A percentile compares a stretch with the other conserved stretches of the same genome.
These are phyloP conservation scores for Penicillium psychrofluorescens DNA, from an alignment of 495 filamentous ascomycete species.

Conservation along the genomic window DNA sequence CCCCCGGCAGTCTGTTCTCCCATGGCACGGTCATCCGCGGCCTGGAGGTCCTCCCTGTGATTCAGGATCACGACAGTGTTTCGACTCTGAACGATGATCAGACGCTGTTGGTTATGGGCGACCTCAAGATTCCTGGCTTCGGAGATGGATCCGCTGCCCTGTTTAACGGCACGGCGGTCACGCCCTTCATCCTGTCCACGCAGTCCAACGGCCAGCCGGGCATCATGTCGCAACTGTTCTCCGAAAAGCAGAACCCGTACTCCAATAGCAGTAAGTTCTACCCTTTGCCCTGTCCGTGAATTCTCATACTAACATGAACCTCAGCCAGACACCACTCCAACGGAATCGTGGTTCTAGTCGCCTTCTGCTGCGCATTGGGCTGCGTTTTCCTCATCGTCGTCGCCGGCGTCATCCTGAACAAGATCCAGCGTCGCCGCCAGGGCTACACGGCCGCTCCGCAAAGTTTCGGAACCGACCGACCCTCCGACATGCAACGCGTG, in stretches of 20 bases:
- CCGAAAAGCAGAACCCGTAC: conserved; percentile 65
- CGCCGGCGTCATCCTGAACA: conserved; percentile 74
- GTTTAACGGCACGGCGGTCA: conserved; percentile 71
- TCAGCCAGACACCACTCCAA: conserved; percentile 58
- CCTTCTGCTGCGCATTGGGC: conserved; percentile 81
- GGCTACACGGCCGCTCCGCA: conserved; percentile 82
- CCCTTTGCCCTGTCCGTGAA: no score
- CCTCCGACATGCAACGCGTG: conserved; percentile 67
- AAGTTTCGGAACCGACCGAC: conserved; percentile 59
- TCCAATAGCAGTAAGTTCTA: conserved; percentile 36
- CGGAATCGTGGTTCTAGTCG: conserved; percentile 85
- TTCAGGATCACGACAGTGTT: conserved; percentile 55
- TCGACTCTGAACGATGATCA: conserved; percentile 56
- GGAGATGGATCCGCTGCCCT: conserved; percentile 82
- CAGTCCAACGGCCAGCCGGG: conserved; percentile 55
- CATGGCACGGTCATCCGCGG: conserved; percentile 62
- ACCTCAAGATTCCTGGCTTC: conserved; percentile 65
- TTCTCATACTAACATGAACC: not conserved
- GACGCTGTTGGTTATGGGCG: conserved; percentile 74
- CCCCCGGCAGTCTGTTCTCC: conserved; percentile 51
- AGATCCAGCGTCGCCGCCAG: conserved; percentile 73
- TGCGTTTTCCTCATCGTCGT: conserved; percentile 85
- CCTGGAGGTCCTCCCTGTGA: conserved; percentile 71
- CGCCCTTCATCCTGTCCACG: conserved; percentile 73
- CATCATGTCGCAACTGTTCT: conserved; percentile 71